phyloP scores from a whole-genome alignment of 2,329 filamentous ascomycete species.

The Eutypella sp. region DNA sequence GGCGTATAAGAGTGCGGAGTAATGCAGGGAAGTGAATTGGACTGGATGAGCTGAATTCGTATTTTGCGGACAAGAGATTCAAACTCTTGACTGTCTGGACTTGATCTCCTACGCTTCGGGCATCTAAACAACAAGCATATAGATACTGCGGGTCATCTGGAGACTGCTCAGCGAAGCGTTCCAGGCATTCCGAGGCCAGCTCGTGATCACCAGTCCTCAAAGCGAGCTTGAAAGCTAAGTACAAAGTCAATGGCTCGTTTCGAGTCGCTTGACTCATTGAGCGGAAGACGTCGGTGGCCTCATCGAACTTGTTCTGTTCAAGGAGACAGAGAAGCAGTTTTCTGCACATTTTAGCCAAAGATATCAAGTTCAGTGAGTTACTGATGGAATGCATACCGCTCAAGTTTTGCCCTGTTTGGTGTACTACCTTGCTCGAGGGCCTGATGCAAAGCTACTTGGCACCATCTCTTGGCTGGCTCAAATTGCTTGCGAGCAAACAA shows the following conservation, averaged over 20 bases:
- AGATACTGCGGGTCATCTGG: constrained; percentile 58
- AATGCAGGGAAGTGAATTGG: constrained; percentile 58
- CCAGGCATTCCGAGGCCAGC: constrained; percentile 59
- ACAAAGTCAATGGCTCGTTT: constrained; percentile 62
- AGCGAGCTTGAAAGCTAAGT: constrained; percentile 70
- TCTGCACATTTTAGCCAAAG: constrained; percentile 37
- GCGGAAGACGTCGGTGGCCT: constrained; percentile 51
- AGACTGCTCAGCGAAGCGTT: constrained; percentile 49
- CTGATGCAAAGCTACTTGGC: constrained; percentile 59
- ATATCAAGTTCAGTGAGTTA: not conserved
- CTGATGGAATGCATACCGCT: constrained; percentile 42
- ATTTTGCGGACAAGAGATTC: constrained; percentile 54
- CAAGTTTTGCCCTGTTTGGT: constrained; percentile 62
- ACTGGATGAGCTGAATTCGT: constrained; percentile 40
- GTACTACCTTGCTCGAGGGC: constrained; percentile 63
- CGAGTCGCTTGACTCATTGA: constrained; percentile 54
- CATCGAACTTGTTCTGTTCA: constrained; percentile 47
- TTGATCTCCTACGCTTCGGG: constrained; percentile 60
- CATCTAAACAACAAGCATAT: constrained; percentile 76
- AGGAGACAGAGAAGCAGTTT: constrained; percentile 70
- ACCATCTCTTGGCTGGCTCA: constrained; percentile 63
- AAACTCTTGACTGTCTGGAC: constrained; percentile 54
- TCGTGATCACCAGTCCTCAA: constrained; percentile 54
- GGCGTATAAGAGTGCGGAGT: constrained; percentile 54
- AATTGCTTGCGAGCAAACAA: constrained; percentile 49